Percentiles rank a stretch among this genome's conserved stretches.
Evolutionary conservation across 164 flowering plant genomes (phyloP).

Genomic region (Akebia trifoliata): DNA sequence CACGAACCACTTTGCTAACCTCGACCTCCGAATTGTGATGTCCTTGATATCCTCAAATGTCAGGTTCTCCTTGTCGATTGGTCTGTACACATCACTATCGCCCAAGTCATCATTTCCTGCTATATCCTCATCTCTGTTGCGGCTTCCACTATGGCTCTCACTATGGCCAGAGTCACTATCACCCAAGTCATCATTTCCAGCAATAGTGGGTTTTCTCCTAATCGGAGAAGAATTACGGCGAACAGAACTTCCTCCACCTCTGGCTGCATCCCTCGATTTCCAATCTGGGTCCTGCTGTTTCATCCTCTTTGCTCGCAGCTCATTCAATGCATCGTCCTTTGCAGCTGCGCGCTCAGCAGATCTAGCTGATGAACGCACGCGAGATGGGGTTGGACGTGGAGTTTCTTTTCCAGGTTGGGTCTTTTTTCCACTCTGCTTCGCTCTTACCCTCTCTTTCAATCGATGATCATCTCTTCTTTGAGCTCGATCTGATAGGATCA

Average conservation of each 20-base stretch:
- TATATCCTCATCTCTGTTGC: slow-evolving; percentile 72
- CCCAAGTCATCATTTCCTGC: slow-evolving; percentile 59
- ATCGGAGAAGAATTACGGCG: no score
- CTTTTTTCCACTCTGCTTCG: slow-evolving; percentile 46
- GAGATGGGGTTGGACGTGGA: slow-evolving; percentile 50
- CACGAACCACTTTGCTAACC: slow-evolving; percentile 88
- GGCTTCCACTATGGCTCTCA: slow-evolving; percentile 64
- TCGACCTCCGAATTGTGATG: slow-evolving; percentile 81
- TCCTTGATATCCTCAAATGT: slow-evolving; percentile 71
- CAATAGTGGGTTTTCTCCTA: slow-evolving; percentile 36
- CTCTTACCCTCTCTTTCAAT: slow-evolving; percentile 51
- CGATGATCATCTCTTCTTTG: slow-evolving; percentile 54
- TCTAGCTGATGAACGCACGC: slow-evolving; percentile 60
- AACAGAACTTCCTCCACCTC: no score
- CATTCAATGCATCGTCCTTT: slow-evolving; percentile 82
- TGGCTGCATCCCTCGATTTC: no score
- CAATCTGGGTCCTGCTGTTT: slow-evolving; percentile 72
- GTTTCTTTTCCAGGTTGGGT: slow-evolving; percentile 44
- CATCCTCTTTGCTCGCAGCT: slow-evolving; percentile 69
- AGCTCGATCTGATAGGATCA: slow-evolving; percentile 72
- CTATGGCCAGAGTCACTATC: slow-evolving; percentile 67
- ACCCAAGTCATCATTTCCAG: no score
- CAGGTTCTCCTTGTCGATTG: slow-evolving; percentile 31
- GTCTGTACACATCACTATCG: slow-evolving; percentile 72
- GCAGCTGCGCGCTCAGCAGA: slow-evolving; percentile 67